A percentile compares a stretch with the other conserved stretches of the same genome.
Evolutionary conservation across 306 rosid species (phyloP).

Genomic region (Neltuma alba): DNA sequence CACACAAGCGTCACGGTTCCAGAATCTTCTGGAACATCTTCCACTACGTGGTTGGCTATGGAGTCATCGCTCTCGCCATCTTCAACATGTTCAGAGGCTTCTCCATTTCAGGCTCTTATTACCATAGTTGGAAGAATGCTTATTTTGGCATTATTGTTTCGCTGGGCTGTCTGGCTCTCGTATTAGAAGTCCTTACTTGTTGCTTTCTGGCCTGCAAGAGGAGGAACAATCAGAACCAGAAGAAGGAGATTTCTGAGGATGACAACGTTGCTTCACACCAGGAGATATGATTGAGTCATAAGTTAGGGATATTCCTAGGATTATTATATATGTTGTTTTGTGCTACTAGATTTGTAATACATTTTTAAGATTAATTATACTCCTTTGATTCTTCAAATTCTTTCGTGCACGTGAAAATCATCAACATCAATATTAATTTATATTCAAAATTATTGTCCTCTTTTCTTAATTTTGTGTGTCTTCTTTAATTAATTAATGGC

Average conservation of each 20-base stretch:
- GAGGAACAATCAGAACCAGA: not conserved
- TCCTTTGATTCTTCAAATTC: no score
- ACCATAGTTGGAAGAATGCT: not conserved
- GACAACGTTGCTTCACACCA: not conserved
- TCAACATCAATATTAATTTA: no score
- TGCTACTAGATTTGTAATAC: no score
- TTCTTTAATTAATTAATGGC: no score
- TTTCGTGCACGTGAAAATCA: no score
- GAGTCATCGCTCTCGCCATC: conserved; percentile 3
- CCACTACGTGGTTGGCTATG: conserved; percentile 22
- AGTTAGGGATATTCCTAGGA: no score
- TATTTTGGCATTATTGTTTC: conserved; percentile 1
- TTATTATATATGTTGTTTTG: no score
- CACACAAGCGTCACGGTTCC: not conserved
- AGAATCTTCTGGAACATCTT: conserved; percentile 35
- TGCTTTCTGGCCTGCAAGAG: not conserved
- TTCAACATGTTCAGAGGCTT: conserved; percentile 32
- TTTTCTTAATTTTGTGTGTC: no score
- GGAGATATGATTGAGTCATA: not conserved
- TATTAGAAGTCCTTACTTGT: conserved; percentile 13
- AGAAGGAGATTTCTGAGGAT: not conserved
- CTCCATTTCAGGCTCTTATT: not conserved
- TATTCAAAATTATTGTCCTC: no score
- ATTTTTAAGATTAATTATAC: not conserved
- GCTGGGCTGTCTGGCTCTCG: not conserved